Evolutionary conservation across 768 basidiomycete species (phyloP).

Genomic region (Lentinula lateritia): DNA sequence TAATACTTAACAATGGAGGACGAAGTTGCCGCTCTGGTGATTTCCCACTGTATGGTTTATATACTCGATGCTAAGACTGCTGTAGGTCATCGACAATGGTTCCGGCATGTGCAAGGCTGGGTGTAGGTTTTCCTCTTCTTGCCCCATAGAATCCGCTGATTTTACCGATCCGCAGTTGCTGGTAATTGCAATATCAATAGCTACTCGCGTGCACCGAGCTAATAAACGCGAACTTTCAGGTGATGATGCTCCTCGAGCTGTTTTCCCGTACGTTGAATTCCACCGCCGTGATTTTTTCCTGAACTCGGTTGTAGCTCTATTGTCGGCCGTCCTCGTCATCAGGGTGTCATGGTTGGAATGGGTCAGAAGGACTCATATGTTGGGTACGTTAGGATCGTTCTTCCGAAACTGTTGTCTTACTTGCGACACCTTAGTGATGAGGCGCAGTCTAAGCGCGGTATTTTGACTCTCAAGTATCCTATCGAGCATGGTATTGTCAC

Average conservation of each 20-base stretch:
- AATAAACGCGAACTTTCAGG: constrained; percentile 30
- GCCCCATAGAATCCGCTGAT: background rate
- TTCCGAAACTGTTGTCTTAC: background rate
- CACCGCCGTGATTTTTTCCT: background rate
- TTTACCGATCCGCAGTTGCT: constrained; percentile 26
- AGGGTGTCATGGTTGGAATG: constrained; percentile 77
- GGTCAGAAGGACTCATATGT: constrained; percentile 76
- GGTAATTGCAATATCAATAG: constrained; percentile 21
- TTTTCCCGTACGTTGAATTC: constrained; percentile 55
- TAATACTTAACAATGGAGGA: constrained; percentile 20
- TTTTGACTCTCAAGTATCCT: constrained; percentile 65
- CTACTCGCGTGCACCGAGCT: background rate
- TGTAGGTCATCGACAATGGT: constrained; percentile 64
- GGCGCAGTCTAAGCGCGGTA: constrained; percentile 71
- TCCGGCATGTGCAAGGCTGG: constrained; percentile 90
- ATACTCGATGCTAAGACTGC: background rate
- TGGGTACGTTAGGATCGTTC: constrained; percentile 34
- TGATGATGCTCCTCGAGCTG: constrained; percentile 65
- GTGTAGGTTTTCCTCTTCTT: constrained; percentile 34
- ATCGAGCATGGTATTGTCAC: constrained; percentile 71
- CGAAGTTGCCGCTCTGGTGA: constrained; percentile 22
- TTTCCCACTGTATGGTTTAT: background rate
- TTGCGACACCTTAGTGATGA: constrained; percentile 45
- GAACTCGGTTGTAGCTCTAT: constrained; percentile 39
- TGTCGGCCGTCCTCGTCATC: constrained; percentile 68